Base-by-base conservation (phyloP, 345 rosid species). In the Eucalyptus sideroxylon region DNA sequence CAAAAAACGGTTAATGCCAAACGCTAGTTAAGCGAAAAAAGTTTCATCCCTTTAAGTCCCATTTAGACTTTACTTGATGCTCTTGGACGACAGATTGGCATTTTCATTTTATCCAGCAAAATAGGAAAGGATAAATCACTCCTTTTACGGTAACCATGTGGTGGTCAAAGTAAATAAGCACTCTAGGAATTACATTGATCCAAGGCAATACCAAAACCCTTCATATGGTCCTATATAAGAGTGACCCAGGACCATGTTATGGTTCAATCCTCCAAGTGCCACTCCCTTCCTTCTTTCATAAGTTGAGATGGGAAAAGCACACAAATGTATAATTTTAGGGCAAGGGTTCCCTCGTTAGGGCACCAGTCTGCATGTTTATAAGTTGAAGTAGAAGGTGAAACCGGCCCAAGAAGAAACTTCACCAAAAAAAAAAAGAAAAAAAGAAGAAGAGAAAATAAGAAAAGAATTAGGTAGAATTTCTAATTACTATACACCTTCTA, bases 1-100 rank as follows among this genome's bases (percentile, higher is more conserved):
- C 40, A 65, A 65, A 65, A 65, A 16, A n/a, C 0, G 2, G 0
- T 0, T 1, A 27, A 26, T 8, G 19, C 14, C 47, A 77, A 77
- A 77, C 6, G 30, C 85, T 40, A 40, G 15, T 40, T 21, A 77
- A 62, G 4, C 2, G 16, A 21, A 37, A 21, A 21, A 40, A 23
- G 30, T 77, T 40, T 21, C 24, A 40, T 40, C 85, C 27, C 30
- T 77, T 77, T 77, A 77, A 23, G 85, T 40, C 47, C 27, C 11
- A 6, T 37, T 77, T 34, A 17, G 26, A 34, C 82, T 34, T 72
- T 10, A 3, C 44, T 23, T 72, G 23, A 19, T 9, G 82, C 82
- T 72, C 44, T 34, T 72, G 82, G 21, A 72, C 6, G 13, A 34
- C 21, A 34, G 8, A 72, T 17, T 72, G 26, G 2, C 21, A 72